Conservation (phyloP, 768 basidiomycete species). For the Boletus rufocinnamomeus region DNA sequence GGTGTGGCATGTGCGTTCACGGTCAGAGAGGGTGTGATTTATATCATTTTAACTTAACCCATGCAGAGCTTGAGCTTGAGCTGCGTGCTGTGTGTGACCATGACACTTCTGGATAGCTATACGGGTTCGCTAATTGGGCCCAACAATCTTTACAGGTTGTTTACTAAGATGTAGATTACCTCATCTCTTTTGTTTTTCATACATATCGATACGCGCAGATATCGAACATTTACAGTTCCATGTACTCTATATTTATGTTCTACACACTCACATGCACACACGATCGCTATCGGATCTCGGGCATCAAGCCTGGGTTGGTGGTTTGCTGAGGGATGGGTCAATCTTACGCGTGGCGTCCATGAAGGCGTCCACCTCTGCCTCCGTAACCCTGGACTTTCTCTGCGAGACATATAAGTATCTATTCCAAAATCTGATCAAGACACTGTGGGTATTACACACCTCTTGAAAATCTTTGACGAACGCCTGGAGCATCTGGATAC, state of each 20-base stretch:
- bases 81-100: neutral
- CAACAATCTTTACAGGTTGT: constrained; percentile 5
- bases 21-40: constrained; percentile 24
- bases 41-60: constrained; percentile 3
- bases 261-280: neutral
- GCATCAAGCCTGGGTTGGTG: constrained; percentile 6
- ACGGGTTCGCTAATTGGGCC: neutral
- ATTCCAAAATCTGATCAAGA: neutral
- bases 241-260: constrained; percentile 7
- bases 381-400: constrained; percentile 80
- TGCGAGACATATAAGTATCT: constrained; percentile 35
- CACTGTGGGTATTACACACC: constrained; percentile 41
- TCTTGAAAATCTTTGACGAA: constrained; percentile 89
- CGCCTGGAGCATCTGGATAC: constrained; percentile 78
- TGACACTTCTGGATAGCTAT: neutral
- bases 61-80: constrained; percentile 1
- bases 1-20: constrained; percentile 36
- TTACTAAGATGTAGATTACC: constrained; percentile 9
- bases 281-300: neutral
- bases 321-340: constrained; percentile 51
- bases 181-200: neutral
- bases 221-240: constrained; percentile 1
- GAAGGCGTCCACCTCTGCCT: constrained; percentile 70
- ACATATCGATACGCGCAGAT: constrained; percentile 3
- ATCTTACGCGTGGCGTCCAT: constrained; percentile 85